phyloP scores from a whole-genome alignment of 2,329 filamentous ascomycete species.

The Alternaria atra region DNA sequence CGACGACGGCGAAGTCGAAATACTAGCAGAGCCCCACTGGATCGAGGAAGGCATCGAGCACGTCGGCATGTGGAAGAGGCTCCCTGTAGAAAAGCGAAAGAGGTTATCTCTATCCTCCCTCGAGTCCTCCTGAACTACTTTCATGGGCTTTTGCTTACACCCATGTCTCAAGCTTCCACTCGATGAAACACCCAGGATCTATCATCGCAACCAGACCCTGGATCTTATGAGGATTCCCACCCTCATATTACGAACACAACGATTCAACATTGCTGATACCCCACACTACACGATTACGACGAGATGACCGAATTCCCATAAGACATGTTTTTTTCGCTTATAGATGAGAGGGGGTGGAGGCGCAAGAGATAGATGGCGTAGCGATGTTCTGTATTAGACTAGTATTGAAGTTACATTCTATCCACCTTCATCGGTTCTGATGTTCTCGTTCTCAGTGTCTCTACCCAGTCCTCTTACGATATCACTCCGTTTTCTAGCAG shows the following conservation, averaged over 20 bases:
- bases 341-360: neutral
- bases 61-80: slow-evolving; percentile 79
- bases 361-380: neutral
- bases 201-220: neutral
- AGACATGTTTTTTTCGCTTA: neutral
- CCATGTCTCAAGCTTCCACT: neutral
- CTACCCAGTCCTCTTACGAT: neutral
- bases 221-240: neutral
- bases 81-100: slow-evolving; percentile 32
- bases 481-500: too few relatives aligned
- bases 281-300: slow-evolving; percentile 5
- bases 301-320: slow-evolving; percentile 1
- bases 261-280: slow-evolving; percentile 14
- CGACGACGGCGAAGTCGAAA: slow-evolving; percentile 46
- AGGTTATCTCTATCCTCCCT: slow-evolving; percentile 22
- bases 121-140: slow-evolving; percentile 1
- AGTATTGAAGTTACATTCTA: neutral
- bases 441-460: neutral
- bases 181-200: neutral
- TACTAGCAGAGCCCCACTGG: slow-evolving; percentile 63
- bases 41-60: slow-evolving; percentile 85
- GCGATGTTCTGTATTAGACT: neutral
- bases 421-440: too few relatives aligned
- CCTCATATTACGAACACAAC: neutral
- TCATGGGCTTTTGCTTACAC: neutral